Evolutionary conservation across 2,329 filamentous ascomycete genomes (phyloP).

Genomic region (Paramyrothecium sp.): DNA sequence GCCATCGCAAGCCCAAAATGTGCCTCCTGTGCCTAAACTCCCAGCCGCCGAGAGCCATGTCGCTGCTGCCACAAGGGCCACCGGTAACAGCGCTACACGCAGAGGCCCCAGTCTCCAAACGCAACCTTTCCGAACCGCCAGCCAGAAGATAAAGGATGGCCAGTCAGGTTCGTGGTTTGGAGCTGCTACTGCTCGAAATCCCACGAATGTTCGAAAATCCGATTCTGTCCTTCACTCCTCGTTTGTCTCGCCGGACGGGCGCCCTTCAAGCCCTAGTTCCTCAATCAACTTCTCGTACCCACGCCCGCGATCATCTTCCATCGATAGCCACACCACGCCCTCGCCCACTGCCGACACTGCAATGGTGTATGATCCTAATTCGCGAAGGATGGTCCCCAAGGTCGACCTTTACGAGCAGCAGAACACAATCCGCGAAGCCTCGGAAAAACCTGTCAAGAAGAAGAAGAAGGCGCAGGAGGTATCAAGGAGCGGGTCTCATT

Average conservation of each 20-base stretch:
- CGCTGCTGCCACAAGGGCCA: conserved; percentile 17
- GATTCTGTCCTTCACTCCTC: conserved; percentile 35
- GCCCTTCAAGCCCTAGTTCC: conserved; percentile 46
- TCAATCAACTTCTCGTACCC: conserved; percentile 62
- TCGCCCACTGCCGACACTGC: conserved; percentile 32
- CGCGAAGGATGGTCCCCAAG: conserved; percentile 58
- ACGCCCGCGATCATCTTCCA: conserved; percentile 40
- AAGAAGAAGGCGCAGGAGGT: conserved; percentile 39
- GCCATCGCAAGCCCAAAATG: conserved; percentile 39
- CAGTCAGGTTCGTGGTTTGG: conserved; percentile 48
- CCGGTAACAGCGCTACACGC: conserved; percentile 27
- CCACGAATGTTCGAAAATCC: conserved; percentile 42
- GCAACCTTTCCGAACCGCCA: conserved; percentile 52
- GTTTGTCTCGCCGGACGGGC: conserved; percentile 26
- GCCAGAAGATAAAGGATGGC: conserved; percentile 45
- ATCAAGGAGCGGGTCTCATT: conserved; percentile 41
- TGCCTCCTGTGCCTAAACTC: conserved; percentile 75
- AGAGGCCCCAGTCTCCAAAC: conserved; percentile 42
- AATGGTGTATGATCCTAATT: conserved; percentile 65
- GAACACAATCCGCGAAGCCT: conserved; percentile 35
- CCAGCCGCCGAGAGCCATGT: conserved; percentile 46
- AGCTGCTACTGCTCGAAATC: conserved; percentile 39
- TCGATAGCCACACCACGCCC: conserved; percentile 8
- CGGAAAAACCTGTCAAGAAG: conserved; percentile 36
- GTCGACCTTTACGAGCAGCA: conserved; percentile 41